Evolutionary conservation across 495 filamentous ascomycete genomes (phyloP).

Genomic region (Chaetomium cochliodes): DNA sequence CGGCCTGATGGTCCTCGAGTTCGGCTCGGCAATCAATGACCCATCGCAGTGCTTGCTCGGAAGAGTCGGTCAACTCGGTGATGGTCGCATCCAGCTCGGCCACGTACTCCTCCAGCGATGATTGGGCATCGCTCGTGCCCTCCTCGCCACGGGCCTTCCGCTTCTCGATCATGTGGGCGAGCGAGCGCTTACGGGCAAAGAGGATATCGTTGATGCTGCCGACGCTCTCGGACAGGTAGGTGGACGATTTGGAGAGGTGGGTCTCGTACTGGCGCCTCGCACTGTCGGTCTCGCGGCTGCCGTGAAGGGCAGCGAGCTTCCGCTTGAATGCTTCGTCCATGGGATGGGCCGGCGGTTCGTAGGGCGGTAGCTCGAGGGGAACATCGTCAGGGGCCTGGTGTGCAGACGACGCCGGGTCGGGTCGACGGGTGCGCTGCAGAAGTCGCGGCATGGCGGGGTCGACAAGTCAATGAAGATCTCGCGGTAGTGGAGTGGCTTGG

Average conservation of each 20-base stretch:
- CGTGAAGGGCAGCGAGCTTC: conserved; percentile 36
- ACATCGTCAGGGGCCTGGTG: conserved; percentile 2
- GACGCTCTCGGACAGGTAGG: conserved; percentile 37
- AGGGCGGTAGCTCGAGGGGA: conserved; percentile 51
- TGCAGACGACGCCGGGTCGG: background rate
- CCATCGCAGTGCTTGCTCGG: conserved; percentile 45
- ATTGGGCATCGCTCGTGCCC: conserved; percentile 41
- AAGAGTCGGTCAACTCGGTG: conserved; percentile 38
- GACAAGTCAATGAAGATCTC: background rate
- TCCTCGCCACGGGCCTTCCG: conserved; percentile 38
- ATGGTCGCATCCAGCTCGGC: conserved; percentile 41
- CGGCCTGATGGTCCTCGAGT: conserved; percentile 45
- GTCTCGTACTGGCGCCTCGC: conserved; percentile 37
- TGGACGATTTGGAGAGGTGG: conserved; percentile 40
- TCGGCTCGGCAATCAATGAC: conserved; percentile 50
- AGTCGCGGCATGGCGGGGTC: conserved; percentile 25
- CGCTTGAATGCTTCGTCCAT: conserved; percentile 39
- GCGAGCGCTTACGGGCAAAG: conserved; percentile 50
- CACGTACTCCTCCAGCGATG: conserved; percentile 41
- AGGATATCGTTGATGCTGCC: conserved; percentile 55
- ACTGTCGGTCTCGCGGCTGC: conserved; percentile 30
- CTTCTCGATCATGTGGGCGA: conserved; percentile 37
- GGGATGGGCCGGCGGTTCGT: conserved; percentile 57
- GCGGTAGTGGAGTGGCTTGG: background rate
- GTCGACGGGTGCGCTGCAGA: conserved; percentile 24